phyloP scores from a whole-genome alignment of 768 basidiomycete species.

The Omphalotus guepiniiformis region DNA sequence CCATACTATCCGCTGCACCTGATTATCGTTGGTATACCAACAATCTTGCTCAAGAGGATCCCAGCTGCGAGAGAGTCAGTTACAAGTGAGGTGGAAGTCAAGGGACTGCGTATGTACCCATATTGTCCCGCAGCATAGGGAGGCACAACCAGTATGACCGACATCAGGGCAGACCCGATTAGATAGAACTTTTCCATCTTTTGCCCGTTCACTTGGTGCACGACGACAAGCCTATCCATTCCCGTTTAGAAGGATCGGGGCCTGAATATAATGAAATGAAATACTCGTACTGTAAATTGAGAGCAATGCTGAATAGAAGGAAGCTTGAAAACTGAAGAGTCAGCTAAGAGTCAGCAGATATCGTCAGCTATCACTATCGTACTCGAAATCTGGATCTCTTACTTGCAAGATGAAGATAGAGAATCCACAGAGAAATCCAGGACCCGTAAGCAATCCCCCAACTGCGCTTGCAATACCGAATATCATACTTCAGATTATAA shows the following conservation, averaged over 20 bases:
- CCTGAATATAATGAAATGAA: too few relatives aligned
- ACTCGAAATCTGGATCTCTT: not conserved
- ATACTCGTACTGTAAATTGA: slow-evolving; percentile 4
- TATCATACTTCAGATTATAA: slow-evolving; percentile 11
- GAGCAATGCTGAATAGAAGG: not conserved
- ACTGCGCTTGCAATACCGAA: slow-evolving; percentile 18
- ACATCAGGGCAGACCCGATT: not conserved
- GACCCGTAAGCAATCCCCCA: slow-evolving; percentile 14
- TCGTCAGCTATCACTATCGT: too few relatives aligned
- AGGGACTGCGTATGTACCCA: not conserved
- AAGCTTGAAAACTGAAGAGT: slow-evolving; percentile 6
- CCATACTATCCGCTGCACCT: slow-evolving; percentile 13
- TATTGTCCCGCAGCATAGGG: slow-evolving; percentile 1
- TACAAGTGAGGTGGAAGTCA: not conserved
- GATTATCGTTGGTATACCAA: slow-evolving; percentile 17
- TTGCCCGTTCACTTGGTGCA: not conserved
- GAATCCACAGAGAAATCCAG: not conserved
- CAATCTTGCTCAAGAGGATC: slow-evolving; percentile 17
- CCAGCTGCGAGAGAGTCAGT: slow-evolving; percentile 16
- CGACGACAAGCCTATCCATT: not conserved
- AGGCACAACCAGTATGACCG: not conserved
- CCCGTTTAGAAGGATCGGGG: not conserved
- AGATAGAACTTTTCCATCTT: slow-evolving; percentile 1
- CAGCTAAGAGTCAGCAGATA: not conserved
- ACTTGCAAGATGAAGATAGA: not conserved